Conservation (phyloP, 768 basidiomycete species). For the Lactifluus hygrophoroides region DNA sequence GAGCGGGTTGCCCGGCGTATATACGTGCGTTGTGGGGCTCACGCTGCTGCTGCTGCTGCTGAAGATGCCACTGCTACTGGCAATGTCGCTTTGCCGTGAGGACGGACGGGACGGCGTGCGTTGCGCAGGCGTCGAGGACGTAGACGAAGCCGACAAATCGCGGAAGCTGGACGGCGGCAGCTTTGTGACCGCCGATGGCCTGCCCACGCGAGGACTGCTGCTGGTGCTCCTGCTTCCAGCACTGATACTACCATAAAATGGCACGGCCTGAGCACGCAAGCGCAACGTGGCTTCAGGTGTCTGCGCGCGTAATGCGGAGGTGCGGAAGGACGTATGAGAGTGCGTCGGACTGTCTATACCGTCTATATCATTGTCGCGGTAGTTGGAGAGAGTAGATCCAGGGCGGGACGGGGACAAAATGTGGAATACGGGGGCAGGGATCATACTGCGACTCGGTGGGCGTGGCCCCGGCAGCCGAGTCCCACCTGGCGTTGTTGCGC, state of each 20-base stretch:
- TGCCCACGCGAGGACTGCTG: constrained; percentile 30
- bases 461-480: constrained; percentile 47
- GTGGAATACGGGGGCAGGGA: constrained; percentile 69
- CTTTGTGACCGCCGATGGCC: constrained; percentile 35
- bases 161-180: constrained; percentile 72
- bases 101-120: constrained; percentile 42
- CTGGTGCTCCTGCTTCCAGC: background rate
- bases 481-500: constrained; percentile 35
- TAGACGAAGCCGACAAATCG: constrained; percentile 36
- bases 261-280: constrained; percentile 51
- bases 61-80: constrained; percentile 24
- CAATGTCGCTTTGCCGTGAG: constrained; percentile 51
- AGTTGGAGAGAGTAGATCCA: constrained; percentile 61
- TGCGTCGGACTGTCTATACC: constrained; percentile 7
- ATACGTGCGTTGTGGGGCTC: constrained; percentile 48
- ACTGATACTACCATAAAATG: constrained; percentile 37
- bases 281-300: constrained; percentile 60
- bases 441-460: constrained; percentile 78
- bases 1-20: constrained; percentile 52
- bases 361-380: constrained; percentile 22
- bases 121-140: constrained; percentile 37
- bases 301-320: constrained; percentile 44
- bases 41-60: background rate
- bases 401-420: constrained; percentile 64
- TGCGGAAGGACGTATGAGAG: constrained; percentile 32